phyloP scores from a whole-genome alignment of 805 yeast genomes.

The Saturnispora galanensis region DNA sequence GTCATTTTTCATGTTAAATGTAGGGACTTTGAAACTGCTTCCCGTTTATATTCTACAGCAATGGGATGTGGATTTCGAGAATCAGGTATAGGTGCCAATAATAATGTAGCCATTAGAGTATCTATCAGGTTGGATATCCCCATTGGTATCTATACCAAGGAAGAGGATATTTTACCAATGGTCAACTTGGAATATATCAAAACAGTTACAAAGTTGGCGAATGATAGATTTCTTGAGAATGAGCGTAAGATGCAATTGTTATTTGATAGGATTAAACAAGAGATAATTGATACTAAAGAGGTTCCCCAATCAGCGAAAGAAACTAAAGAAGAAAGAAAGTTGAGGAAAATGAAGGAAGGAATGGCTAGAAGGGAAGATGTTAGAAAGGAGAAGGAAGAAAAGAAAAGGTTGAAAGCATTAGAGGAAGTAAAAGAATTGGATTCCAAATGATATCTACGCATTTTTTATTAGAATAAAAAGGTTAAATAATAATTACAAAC shows the following conservation, averaged over 20 bases:
- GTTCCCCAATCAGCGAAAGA: slow-evolving; percentile 23
- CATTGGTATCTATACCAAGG: slow-evolving; percentile 43
- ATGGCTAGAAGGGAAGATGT: slow-evolving; percentile 25
- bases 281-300: slow-evolving; percentile 15
- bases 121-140: slow-evolving; percentile 72
- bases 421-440: not conserved
- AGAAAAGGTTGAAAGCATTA: slow-evolving; percentile 7
- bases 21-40: slow-evolving; percentile 48
- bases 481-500: not conserved
- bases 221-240: slow-evolving; percentile 61
- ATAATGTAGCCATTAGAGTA: slow-evolving; percentile 68
- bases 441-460: no score
- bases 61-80: slow-evolving; percentile 84
- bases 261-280: slow-evolving; percentile 30
- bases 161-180: slow-evolving; percentile 25
- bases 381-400: slow-evolving; percentile 13
- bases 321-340: slow-evolving; percentile 48
- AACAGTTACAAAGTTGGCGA: slow-evolving; percentile 43
- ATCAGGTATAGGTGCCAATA: slow-evolving; percentile 73
- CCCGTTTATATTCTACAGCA: slow-evolving; percentile 54
- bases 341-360: slow-evolving; percentile 45
- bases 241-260: slow-evolving; percentile 43
- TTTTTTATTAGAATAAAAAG: no score
- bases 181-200: slow-evolving; percentile 45
- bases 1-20: slow-evolving; percentile 79